Conservation (phyloP, 2,329 filamentous ascomycete species). For the Teratosphaeria destructans region DNA sequence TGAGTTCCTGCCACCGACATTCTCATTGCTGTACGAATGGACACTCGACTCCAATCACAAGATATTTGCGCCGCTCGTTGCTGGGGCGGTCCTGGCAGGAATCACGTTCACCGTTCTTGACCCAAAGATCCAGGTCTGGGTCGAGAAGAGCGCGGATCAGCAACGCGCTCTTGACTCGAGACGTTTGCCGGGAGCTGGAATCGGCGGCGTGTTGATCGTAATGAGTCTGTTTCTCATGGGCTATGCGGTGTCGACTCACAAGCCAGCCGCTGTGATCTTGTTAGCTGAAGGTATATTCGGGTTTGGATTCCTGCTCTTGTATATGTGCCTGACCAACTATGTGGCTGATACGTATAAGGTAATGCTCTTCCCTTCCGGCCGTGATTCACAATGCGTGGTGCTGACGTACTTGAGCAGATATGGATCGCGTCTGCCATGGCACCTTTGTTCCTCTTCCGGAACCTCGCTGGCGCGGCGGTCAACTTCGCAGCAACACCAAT, state of each 20-base stretch:
- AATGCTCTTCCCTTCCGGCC: background rate
- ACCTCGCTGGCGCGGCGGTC: background rate
- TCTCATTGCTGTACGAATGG: background rate
- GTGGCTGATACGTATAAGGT: background rate
- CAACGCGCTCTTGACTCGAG: background rate
- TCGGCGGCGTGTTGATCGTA: background rate
- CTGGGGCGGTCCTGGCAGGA: background rate
- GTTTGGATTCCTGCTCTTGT: background rate
- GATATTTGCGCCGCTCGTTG: background rate
- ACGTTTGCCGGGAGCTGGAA: background rate
- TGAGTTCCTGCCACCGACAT: background rate
- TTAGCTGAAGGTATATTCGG: background rate
- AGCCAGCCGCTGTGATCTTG: background rate
- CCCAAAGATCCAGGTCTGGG: background rate
- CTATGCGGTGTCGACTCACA: background rate
- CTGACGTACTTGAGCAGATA: background rate
- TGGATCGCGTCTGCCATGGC: background rate
- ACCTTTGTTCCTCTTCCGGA: background rate
- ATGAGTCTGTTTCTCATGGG: background rate
- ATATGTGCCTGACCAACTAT: background rate
- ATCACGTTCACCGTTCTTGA: background rate
- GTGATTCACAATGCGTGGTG: background rate
- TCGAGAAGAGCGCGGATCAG: background rate
- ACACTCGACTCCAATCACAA: background rate
- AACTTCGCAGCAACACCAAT: background rate